Evolutionary conservation across 1,284 basidiomycete genomes (phyloP), one percentile per base, ranked within the genome.

Genomic region (Cryptococcus jaspeensis): DNA sequence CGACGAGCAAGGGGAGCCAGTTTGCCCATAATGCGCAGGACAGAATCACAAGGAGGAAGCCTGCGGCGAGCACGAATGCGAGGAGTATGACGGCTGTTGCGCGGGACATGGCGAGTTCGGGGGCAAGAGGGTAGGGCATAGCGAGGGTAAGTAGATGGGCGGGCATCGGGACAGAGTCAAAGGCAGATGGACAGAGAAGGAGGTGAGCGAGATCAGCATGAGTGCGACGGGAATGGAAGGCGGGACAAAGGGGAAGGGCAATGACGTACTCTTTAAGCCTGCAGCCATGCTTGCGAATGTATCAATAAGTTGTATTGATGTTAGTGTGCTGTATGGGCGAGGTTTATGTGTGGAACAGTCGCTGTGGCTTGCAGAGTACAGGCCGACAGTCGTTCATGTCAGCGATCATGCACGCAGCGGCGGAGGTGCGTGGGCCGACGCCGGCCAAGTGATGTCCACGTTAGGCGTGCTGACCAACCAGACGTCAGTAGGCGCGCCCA

Each of bases 41-140:
- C 32, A 99, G 87, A 76, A 99, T 99, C 74, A 99, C 91, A 71
- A 99, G 85, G 56, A 99, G 81, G 80, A 99, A 99, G 25, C 96
- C 96, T 32, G 96, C 84, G 13, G 96, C 96, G 42, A 99, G 86
- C 56, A 97, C 90, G 78, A 99, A 96, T 4, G 95, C 93, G 52
- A 97, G 85, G 58, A 95, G 82, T 67, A 96, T 92, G 66, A 96
- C 92, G 70, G 90, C 92, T 95, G 59, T 25, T 47, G 38, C 32
- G 37, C 35, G 48, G 37, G 44, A 23, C 28, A 43, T 23, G 18
- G 51, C 40, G 36, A 25, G 20, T 47, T 15, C 37, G 22, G 36
- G 23, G 28, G 9, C 28, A 32, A 9, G 28, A 32, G 28, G 9
- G 28, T 32, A 32, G 4, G 28, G 9, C 5, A 9, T 32, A 5